Base-by-base conservation (phyloP, 2,329 filamentous ascomycete genomes). In the Talaromyces sp. region DNA sequence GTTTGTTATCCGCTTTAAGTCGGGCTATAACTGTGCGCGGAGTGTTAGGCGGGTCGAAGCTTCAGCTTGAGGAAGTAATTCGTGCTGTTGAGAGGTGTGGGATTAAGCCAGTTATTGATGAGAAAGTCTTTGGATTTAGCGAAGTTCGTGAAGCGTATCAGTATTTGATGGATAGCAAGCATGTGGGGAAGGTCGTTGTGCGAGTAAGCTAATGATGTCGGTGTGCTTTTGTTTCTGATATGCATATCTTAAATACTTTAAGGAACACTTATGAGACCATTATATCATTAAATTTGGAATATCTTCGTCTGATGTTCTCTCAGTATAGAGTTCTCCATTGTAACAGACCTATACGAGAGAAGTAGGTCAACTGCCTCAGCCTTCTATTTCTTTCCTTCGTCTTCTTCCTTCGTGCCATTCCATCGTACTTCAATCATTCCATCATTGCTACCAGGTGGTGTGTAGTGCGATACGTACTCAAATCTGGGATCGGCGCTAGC, bases 31-130 rank as follows among this genome's bases (percentile, higher is more conserved):
- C 61, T 72, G 81, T 86, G 4, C 76, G 85, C 2, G 85, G 85
- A 61, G 71, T 87, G 8, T 73, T 85, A 40, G 84, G 86, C 4
- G 85, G 85, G 5, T 82, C 78, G 59, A 78, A 82, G 66, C 73
- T 77, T 44, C 79, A 84, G 69, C 83, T 87, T 71, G 79, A 84
- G 67, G 83, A 85, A 33, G 86, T 87, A 85, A 81, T 82, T 64
- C 70, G 74, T 16, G 82, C 83, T 0, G 83, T 87, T 60, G 84
- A 87, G 72, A 80, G 78, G n/a, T 85, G 84, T 63, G 72, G 85
- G 62, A 83, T 87, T 65, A 81, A 85, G 63, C 85, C 85, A 1
- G 76, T 87, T 14, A 78, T 87, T n/a, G 85, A 87, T 66, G 74
- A 82, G 67, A 84, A 83, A 73, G 77, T 83, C 12, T 87, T 86